Conservation (phyloP, 345 rosid genomes). For the Syzygium aromaticum region DNA sequence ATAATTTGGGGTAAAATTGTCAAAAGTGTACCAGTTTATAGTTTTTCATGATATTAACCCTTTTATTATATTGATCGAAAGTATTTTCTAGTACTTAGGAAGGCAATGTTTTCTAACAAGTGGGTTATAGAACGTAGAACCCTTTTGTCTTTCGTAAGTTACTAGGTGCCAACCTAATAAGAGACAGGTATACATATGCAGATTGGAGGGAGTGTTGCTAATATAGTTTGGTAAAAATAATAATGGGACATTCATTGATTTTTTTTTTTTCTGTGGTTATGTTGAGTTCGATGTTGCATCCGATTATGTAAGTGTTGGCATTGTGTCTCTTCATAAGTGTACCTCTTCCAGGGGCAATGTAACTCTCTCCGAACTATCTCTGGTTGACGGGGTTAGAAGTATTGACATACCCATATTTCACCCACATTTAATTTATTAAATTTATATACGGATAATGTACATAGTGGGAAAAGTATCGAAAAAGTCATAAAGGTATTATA, state of each 20-base stretch:
- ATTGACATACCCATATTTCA: neutral
- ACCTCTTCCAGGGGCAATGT: neutral
- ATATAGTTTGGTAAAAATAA: neutral
- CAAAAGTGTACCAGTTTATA: too few relatives aligned
- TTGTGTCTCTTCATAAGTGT: neutral
- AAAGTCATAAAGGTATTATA: too few relatives aligned
- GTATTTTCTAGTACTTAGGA: neutral
- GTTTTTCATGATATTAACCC: too few relatives aligned
- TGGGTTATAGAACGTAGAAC: neutral
- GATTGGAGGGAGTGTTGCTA: neutral
- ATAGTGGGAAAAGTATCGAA: neutral
- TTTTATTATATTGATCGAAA: too few relatives aligned
- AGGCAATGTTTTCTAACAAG: neutral
- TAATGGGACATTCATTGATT: neutral
- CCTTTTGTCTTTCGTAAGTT: neutral
- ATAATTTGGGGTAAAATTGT: too few relatives aligned
- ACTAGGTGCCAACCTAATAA: neutral
- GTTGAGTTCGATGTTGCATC: neutral
- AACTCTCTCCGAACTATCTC: neutral
- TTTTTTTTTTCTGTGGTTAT: neutral
- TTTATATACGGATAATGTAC: neutral
- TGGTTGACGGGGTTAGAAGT: neutral
- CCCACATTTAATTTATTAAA: neutral
- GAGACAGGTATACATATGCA: neutral
- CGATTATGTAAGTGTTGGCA: neutral